phyloP scores from a whole-genome alignment of 371 early-diverging fungal species.

The Capillidium heterosporum region DNA sequence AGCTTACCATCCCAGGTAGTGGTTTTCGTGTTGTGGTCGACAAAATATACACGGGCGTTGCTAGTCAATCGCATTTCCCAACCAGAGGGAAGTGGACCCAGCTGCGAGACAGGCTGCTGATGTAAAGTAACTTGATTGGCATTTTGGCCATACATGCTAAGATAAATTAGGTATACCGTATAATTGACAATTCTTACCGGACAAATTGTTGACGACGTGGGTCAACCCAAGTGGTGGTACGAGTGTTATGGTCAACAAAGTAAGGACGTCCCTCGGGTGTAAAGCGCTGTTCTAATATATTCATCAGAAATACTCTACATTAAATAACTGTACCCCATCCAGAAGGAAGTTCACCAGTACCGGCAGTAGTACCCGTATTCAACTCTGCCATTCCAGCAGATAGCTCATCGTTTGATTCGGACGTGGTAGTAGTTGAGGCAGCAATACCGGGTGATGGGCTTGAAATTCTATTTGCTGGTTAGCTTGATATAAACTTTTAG shows the following conservation, averaged over 20 bases:
- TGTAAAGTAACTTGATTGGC: slow-evolving; percentile 39
- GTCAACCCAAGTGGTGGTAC: slow-evolving; percentile 92
- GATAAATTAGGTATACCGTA: slow-evolving; percentile 9
- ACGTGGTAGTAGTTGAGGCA: not conserved
- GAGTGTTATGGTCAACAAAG: slow-evolving; percentile 93
- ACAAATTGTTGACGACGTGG: slow-evolving; percentile 52
- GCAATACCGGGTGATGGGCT: slow-evolving; percentile 10
- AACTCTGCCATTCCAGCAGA: slow-evolving; percentile 20
- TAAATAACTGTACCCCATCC: slow-evolving; percentile 55
- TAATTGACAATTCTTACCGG: slow-evolving; percentile 15
- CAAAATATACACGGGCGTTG: slow-evolving; percentile 82
- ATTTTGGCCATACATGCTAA: slow-evolving; percentile 28
- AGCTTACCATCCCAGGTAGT: slow-evolving; percentile 81
- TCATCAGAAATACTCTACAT: not conserved
- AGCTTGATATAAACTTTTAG: not conserved
- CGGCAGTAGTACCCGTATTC: slow-evolving; percentile 34
- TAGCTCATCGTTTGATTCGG: slow-evolving; percentile 1
- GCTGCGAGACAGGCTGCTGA: slow-evolving; percentile 48
- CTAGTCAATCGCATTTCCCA: slow-evolving; percentile 96
- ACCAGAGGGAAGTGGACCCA: slow-evolving; percentile 81
- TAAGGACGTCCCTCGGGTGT: slow-evolving; percentile 85
- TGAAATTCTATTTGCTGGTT: not conserved
- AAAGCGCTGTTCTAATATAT: slow-evolving; percentile 41
- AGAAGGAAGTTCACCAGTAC: slow-evolving; percentile 73
- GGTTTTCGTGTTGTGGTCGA: slow-evolving; percentile 84